Evolutionary conservation across 2,329 filamentous ascomycete species (phyloP).

Genomic region (Alternaria triticimaculans): DNA sequence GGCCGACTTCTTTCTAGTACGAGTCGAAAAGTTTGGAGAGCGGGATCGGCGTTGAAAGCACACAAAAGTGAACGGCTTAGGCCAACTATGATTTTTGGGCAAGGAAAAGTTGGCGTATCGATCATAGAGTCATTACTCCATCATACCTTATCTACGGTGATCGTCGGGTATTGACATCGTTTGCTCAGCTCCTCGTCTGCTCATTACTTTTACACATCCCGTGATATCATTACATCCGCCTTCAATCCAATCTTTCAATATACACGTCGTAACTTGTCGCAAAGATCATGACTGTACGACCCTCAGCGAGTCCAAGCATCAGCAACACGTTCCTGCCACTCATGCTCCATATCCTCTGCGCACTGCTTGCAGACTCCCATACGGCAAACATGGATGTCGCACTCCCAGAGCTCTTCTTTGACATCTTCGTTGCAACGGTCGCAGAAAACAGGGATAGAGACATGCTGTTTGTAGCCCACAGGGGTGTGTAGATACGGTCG

Average conservation of each 20-base stretch:
- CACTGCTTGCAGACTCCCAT: constrained; percentile 26
- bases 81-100: neutral
- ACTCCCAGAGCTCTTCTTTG: constrained; percentile 27
- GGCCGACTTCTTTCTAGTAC: neutral
- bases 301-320: neutral
- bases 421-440: constrained; percentile 25
- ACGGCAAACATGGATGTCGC: constrained; percentile 26
- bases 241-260: neutral
- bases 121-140: neutral
- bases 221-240: neutral
- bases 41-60: neutral
- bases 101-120: neutral
- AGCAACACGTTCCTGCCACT: constrained; percentile 19
- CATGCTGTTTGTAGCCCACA: constrained; percentile 19
- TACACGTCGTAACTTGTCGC: neutral
- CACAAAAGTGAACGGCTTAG: neutral
- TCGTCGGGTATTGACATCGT: neutral
- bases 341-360: constrained; percentile 24
- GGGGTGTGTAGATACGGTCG: constrained; percentile 20
- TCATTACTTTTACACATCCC: neutral
- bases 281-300: neutral
- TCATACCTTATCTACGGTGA: neutral
- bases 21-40: rapidly evolving
- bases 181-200: neutral
- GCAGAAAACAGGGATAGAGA: constrained; percentile 26